Evolutionary conservation across 1,139 yeast species (phyloP), one percentile per base, ranked within the genome.

Genomic region (Saccharomycopsis hybrid): DNA sequence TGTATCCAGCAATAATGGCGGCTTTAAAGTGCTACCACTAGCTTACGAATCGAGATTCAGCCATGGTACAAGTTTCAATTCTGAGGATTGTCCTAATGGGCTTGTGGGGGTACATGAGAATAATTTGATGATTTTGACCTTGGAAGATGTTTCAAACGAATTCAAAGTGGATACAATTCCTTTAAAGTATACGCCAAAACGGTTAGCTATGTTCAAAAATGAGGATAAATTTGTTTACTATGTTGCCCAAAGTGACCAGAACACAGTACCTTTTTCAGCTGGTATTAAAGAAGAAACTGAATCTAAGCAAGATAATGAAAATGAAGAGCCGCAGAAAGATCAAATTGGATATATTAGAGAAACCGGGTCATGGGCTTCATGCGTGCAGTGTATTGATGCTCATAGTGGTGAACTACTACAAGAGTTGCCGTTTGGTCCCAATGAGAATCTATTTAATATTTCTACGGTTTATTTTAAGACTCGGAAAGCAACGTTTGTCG

Each of bases 31-130:
- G n/a, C 65, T 72, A 1, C 82, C 82, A 0, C 60, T 79, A 33
- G 62, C 60, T 29, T 64, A 66, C 9, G 60, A 52, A 1, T 59
- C 59, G 41, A 54, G 64, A 5, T 60, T 72, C 37, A 65, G 65
- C 11, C 57, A 58, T 50, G 76, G 82, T 0, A 67, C 79, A 1
- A 69, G 80, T 0, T 81, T 87, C 59, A 68, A 72, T 24, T 81
- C 87, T 42, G 85, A 77, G 53, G 94, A 84, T 54, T 79, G 76
- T 50, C 79, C 65, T 59, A 76, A 64, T 71, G 90, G 71, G 3
- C 69, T 84, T 9, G 82, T 86, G 29, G 89, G 87, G 0, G 71
- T 85, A 9, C 68, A 72, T 39, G 77, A 73, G 3, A 72, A 70
- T 45, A 71, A 70, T 30, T 68, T 86, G 57, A 67, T 74, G 2